Base-by-base conservation (phyloP, 768 basidiomycete species). In the Leccinum aurantiacum region DNA sequence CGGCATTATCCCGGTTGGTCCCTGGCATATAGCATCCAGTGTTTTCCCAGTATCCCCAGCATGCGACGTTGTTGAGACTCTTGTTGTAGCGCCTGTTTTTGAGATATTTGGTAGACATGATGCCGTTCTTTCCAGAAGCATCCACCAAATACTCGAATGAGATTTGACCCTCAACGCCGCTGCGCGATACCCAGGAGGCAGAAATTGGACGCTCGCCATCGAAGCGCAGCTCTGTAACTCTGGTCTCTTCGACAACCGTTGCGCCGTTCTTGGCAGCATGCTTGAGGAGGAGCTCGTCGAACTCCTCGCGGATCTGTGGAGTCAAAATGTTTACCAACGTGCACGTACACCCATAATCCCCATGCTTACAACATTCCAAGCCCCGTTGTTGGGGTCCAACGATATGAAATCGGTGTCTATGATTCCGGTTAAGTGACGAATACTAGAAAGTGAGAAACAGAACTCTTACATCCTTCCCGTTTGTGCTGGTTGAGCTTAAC, bases 21-120 rank as follows among this genome's bases (percentile, higher is more conserved):
- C 69, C 69, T 1, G 71, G 68, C 60, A 63, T 69, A 47, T 78
- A 78, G 46, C 58, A 57, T 1, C 57, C 65, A 4, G 67, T 57
- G 17, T 68, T 70, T 19, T 69, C 68, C 75, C 76, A 78, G 62
- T 77, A 77, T 27, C 70, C 72, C 76, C 76, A 76, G 35, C 67
- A 70, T 8, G 76, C 76, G 27, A 75, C 44, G 33, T 77, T 77
- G 22, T 71, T 57, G 8, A 76, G 67, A 17, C 57, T 71, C 46
- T 71, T 63, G 54, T 75, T 76, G 64, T 74, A 71, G 54, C 60
- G 65, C 33, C 78, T 63, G 56, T 78, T 75, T 37, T 69, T 67
- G 19, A 77, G 70, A 19, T 73, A 67, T 55, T 75, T 76, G 1
- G 63, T 62, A 10, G 63, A 63, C 49, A 63, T 54, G 5, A 63